Evolutionary conservation across 2,329 filamentous ascomycete species (phyloP).

Genomic region (Pyrenophora graminea): DNA sequence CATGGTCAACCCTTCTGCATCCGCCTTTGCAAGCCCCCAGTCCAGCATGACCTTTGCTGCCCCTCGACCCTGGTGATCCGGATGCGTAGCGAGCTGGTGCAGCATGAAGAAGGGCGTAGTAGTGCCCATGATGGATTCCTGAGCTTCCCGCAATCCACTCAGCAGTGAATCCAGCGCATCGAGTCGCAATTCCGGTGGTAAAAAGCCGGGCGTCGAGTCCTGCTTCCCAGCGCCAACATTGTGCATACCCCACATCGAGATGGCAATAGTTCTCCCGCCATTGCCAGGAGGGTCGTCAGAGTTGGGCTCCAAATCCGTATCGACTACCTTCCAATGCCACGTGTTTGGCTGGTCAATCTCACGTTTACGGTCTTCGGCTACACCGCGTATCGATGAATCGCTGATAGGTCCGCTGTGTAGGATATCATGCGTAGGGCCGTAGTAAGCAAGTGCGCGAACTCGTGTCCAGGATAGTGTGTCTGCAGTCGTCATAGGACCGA

Average conservation of each 20-base stretch:
- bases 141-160: constrained; percentile 27
- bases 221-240: constrained; percentile 13
- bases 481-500: constrained; percentile 23
- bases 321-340: constrained; percentile 42
- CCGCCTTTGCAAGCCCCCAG: constrained; percentile 48
- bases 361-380: constrained; percentile 28
- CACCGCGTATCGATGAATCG: constrained; percentile 29
- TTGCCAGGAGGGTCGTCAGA: constrained; percentile 30
- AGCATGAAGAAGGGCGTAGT: constrained; percentile 33
- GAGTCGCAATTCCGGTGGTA: constrained; percentile 67
- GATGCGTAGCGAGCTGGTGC: constrained; percentile 42
- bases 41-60: constrained; percentile 46
- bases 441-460: constrained; percentile 34
- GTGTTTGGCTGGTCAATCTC: constrained; percentile 28
- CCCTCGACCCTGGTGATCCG: constrained; percentile 47
- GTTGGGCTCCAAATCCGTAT: constrained; percentile 30
- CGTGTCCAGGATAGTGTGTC: constrained; percentile 38
- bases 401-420: constrained; percentile 31
- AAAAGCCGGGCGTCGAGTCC: constrained; percentile 62
- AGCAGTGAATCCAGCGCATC: constrained; percentile 35
- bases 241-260: constrained; percentile 34
- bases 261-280: constrained; percentile 32
- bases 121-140: constrained; percentile 33
- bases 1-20: constrained; percentile 42
- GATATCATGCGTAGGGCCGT: constrained; percentile 37